Percentiles rank a stretch among this genome's conserved stretches.
These are phyloP conservation scores for Pyrus hybrid DNA, from an alignment of 331 rosid genomes.

Conservation along the genomic window DNA sequence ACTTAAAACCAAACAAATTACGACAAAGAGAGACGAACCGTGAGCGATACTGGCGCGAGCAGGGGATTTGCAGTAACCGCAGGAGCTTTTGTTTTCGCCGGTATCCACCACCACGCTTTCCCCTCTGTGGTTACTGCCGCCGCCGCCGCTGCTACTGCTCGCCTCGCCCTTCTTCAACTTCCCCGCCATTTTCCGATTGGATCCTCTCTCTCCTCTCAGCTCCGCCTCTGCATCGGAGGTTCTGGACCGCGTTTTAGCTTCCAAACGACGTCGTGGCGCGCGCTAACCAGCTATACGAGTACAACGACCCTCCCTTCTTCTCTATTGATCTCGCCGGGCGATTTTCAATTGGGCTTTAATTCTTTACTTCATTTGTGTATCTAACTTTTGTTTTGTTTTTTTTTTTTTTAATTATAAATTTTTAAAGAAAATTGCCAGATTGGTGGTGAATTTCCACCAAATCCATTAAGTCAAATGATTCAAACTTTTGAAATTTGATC, in stretches of 20 bases:
- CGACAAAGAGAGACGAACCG: conserved; percentile 26
- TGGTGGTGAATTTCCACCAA: too few relatives aligned
- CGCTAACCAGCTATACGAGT: not conserved
- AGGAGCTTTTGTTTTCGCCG: conserved; percentile 41
- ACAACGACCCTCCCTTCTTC: too few relatives aligned
- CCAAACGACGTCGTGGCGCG: not conserved
- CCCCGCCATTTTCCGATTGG: conserved; percentile 36
- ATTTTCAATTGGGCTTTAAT: too few relatives aligned
- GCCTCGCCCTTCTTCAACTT: conserved; percentile 42
- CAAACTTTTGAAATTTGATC: too few relatives aligned
- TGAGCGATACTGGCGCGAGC: conserved; percentile 56
- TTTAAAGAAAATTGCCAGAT: not conserved
- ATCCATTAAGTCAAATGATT: too few relatives aligned
- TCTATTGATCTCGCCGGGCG: too few relatives aligned
- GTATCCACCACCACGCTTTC: conserved; percentile 55
- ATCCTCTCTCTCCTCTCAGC: not conserved
- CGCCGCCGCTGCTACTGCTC: conserved; percentile 43
- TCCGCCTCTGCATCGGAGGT: not conserved
- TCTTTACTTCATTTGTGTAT: not conserved
- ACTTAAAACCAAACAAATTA: not conserved
- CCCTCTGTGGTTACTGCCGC: conserved; percentile 18
- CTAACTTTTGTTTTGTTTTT: not conserved
- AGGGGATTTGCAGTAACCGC: conserved; percentile 71
- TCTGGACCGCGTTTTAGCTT: not conserved
- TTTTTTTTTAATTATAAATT: not conserved